phyloP scores from a whole-genome alignment of 805 yeast genomes.

The Metschnikowia reukaufii region DNA sequence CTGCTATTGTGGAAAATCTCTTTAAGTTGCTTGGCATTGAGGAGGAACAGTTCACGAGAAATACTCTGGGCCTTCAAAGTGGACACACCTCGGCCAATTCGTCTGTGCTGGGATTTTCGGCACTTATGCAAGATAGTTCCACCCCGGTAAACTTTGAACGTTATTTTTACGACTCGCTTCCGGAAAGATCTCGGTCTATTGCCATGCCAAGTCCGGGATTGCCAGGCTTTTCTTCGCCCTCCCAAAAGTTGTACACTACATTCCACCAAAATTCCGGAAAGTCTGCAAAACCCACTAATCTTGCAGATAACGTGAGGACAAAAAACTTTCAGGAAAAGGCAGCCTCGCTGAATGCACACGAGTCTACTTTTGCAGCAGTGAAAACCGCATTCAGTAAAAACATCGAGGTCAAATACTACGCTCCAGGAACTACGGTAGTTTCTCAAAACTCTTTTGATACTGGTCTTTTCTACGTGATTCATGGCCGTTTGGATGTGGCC shows the following conservation, averaged over 20 bases:
- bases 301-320: slow-evolving; percentile 4
- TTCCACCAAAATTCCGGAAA: slow-evolving; percentile 22
- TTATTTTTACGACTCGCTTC: slow-evolving; percentile 21
- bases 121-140: slow-evolving; percentile 21
- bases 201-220: slow-evolving; percentile 4
- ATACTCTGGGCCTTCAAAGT: slow-evolving; percentile 3
- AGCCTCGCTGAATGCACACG: slow-evolving; percentile 1
- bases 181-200: slow-evolving; percentile 18
- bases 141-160: slow-evolving; percentile 12
- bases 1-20: slow-evolving; percentile 69
- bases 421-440: slow-evolving; percentile 56
- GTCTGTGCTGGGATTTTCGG: slow-evolving; percentile 31
- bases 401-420: slow-evolving; percentile 54
- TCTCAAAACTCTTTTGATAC: slow-evolving; percentile 64
- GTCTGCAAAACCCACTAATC: slow-evolving; percentile 1
- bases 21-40: slow-evolving; percentile 66
- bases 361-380: slow-evolving; percentile 47
- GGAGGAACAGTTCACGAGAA: slow-evolving; percentile 26
- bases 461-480: slow-evolving; percentile 79
- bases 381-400: slow-evolving; percentile 59
- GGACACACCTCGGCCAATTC: slow-evolving; percentile 27
- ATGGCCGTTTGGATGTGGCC: slow-evolving; percentile 68
- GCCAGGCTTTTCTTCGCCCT: slow-evolving; percentile 1
- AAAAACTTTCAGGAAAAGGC: not conserved
- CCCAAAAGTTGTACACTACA: slow-evolving; percentile 33